Conservation (phyloP, 352 stramenopile genomes). For the Blastocystis hominis region DNA sequence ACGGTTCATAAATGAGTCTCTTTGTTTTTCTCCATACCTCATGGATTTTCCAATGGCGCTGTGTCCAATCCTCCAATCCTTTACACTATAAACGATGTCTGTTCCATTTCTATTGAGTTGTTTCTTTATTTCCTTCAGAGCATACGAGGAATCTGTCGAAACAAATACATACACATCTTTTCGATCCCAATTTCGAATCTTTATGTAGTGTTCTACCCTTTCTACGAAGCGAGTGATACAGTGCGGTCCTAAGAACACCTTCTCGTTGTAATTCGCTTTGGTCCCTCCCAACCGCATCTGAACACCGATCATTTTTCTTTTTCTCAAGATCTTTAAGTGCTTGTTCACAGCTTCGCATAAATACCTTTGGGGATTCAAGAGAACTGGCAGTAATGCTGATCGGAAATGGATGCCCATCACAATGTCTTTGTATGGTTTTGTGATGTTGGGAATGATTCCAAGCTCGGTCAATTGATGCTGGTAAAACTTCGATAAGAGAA, state of each 20-base stretch:
- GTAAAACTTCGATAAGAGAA: not conserved
- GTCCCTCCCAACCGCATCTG: constrained; percentile 29
- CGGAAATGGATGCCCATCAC: not conserved
- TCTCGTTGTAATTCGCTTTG: constrained; percentile 12
- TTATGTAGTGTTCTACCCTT: not conserved
- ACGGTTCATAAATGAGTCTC: constrained; percentile 39
- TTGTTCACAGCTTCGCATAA: constrained; percentile 25
- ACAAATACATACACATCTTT: constrained; percentile 37
- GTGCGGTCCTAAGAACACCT: not conserved
- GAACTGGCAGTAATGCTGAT: not conserved
- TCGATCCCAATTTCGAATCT: not conserved
- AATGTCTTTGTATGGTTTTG: not conserved
- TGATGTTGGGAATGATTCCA: not conserved
- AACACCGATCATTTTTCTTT: not conserved
- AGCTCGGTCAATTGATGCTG: not conserved
- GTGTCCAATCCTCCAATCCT: constrained; percentile 40
- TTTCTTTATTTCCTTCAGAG: not conserved
- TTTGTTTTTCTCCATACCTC: not conserved
- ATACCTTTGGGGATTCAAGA: not conserved
- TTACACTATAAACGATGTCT: not conserved
- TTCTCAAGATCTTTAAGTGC: not conserved
- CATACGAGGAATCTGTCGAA: constrained; percentile 18
- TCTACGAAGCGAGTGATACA: not conserved
- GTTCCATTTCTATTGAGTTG: not conserved
- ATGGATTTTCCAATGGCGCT: not conserved